phyloP scores from a whole-genome alignment of 169 alveolate species.

The Plasmodium berghei region DNA sequence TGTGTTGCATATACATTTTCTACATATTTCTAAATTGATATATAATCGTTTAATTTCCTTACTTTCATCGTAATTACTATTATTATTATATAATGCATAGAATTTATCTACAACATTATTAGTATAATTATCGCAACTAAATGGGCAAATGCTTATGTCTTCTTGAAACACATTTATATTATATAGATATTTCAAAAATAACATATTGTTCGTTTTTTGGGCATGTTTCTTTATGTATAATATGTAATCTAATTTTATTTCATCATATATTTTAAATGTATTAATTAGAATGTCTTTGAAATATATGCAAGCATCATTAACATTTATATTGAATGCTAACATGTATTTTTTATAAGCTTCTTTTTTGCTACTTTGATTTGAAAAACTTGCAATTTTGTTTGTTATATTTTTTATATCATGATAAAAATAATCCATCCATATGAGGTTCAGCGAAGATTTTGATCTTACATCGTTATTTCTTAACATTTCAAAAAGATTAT shows the following conservation, averaged over 20 bases:
- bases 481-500: conserved; percentile 21
- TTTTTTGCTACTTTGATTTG: conserved; percentile 14
- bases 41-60: conserved; percentile 4
- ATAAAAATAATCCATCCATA: conserved; percentile 53
- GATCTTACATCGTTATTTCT: conserved; percentile 25
- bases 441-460: conserved; percentile 2
- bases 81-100: background rate
- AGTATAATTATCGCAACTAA: conserved; percentile 16
- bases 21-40: conserved; percentile 15
- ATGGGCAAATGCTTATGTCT: conserved; percentile 10
- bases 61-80: background rate
- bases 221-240: conserved; percentile 10
- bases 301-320: conserved; percentile 37
- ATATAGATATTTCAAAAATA: background rate
- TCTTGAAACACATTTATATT: background rate
- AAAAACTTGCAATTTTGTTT: conserved; percentile 15
- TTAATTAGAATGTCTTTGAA: conserved; percentile 15
- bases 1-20: conserved; percentile 36
- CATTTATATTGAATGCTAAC: conserved; percentile 21
- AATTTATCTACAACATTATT: conserved; percentile 42
- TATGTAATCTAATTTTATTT: conserved; percentile 27
- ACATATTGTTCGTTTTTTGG: background rate
- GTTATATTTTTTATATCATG: conserved; percentile 44
- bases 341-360: conserved; percentile 12
- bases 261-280: conserved; percentile 25